Base-by-base conservation (phyloP, 2,329 filamentous ascomycete genomes). In the Botrytis medusae region DNA sequence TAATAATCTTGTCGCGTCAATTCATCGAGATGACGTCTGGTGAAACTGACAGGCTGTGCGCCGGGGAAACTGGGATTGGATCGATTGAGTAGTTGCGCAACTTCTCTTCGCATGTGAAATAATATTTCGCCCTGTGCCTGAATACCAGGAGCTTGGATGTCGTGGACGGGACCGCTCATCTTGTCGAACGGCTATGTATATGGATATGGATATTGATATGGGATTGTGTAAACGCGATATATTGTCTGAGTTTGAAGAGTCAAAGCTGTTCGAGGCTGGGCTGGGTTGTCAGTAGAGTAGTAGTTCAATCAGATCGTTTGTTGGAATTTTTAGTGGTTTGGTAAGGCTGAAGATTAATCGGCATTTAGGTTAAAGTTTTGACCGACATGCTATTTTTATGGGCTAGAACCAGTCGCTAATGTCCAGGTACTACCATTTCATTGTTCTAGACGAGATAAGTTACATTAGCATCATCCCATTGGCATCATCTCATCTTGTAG, bases 31-130 rank as follows among this genome's bases (percentile, higher is more conserved):
- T 99, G 96, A 78, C 89, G 87, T 73, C 92, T 87, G 72, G 93
- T 87, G 81, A 99, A 99, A 80, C 93, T 97, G 76, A 99, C 95
- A 22, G 96, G 96, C 82, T 99, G 96, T 69, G 96, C 95, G 79
- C 90, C 96, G 0, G 96, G 95, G 78, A 99, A 99, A 76, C 84
- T 87, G 37, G 85, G 84, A 77, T 89, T 90, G 70, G 87, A 86
- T 78, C 94, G 89, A 29, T 88, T 87, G n/a, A 99, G 88, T 62
- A 98, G 87, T 9, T 86, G 81, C 40, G 93, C 92, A 74, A 97
- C 93, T 81, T 94, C 91, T 74, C 85, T 85, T 74, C 92, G 91
- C 82, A 97, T 89, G 29, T 84, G 80, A 65, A 84, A 81, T 64
- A 92, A 86, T 20, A 93, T 84, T 1, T 88, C 83, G n/a, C 85